Conservation (phyloP, 495 filamentous ascomycete genomes). For the Bryoglossum gracile region DNA sequence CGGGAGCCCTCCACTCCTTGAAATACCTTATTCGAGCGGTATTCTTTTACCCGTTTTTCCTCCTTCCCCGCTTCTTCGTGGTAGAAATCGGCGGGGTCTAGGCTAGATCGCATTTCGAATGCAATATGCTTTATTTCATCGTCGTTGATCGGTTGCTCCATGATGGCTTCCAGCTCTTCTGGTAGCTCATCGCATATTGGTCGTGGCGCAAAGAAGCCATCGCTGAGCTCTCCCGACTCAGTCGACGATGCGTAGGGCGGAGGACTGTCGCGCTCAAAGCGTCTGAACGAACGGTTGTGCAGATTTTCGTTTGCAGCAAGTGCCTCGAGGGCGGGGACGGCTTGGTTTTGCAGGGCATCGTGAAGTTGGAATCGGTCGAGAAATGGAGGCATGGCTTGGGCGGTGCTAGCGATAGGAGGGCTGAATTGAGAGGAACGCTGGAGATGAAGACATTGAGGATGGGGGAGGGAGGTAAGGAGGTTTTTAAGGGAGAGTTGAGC, state of each 20-base stretch:
- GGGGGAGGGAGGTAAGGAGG: slow-evolving; percentile 3
- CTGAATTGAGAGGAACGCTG: slow-evolving; percentile 1
- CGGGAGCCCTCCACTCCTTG: background rate
- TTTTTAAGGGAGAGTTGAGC: background rate
- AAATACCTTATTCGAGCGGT: slow-evolving; percentile 4
- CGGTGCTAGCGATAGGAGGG: background rate
- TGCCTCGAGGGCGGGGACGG: slow-evolving; percentile 1
- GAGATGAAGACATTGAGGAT: slow-evolving; percentile 3
- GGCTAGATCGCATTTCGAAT: background rate
- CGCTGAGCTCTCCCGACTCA: slow-evolving; percentile 5
- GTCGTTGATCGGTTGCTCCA: slow-evolving; percentile 3
- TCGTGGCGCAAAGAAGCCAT: background rate
- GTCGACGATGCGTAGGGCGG: slow-evolving; percentile 8
- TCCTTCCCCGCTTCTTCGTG: slow-evolving; percentile 5
- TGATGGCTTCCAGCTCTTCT: slow-evolving; percentile 6
- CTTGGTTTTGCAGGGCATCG: slow-evolving; percentile 2
- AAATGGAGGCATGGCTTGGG: slow-evolving; percentile 9
- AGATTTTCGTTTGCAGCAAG: slow-evolving; percentile 3
- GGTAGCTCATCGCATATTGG: background rate
- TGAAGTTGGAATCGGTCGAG: slow-evolving; percentile 5
- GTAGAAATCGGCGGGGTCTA: slow-evolving; percentile 7
- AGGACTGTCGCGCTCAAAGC: slow-evolving; percentile 7
- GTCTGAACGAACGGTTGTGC: slow-evolving; percentile 2
- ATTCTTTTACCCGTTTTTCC: slow-evolving; percentile 2
- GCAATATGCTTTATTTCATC: slow-evolving; percentile 3